phyloP scores from a whole-genome alignment of 495 filamentous ascomycete species.

The Penicillium coffeae region DNA sequence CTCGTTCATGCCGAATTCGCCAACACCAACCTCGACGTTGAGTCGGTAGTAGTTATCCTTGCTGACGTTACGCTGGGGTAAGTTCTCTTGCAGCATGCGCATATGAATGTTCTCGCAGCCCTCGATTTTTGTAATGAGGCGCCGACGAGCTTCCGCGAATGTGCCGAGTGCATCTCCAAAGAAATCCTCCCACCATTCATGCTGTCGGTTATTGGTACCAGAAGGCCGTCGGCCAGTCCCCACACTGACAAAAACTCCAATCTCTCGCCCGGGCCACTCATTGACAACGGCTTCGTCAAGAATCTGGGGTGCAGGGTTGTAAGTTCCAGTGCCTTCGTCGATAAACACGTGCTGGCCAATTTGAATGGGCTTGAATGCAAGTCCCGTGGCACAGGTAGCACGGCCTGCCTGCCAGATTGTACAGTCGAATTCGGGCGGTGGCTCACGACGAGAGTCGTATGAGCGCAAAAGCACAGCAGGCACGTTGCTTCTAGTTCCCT shows the following conservation, averaged over 20 bases:
- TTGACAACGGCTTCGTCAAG: slow-evolving; percentile 88
- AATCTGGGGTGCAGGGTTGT: slow-evolving; percentile 81
- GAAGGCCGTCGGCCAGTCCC: slow-evolving; percentile 87
- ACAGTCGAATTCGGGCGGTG: slow-evolving; percentile 82
- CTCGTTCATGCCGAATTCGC: slow-evolving; percentile 98
- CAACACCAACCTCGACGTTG: slow-evolving; percentile 95
- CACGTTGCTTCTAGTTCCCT: slow-evolving; percentile 64
- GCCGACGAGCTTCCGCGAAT: slow-evolving; percentile 82
- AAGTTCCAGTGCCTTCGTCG: slow-evolving; percentile 87
- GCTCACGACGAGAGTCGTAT: slow-evolving; percentile 90
- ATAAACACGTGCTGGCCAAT: slow-evolving; percentile 91
- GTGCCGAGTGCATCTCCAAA: slow-evolving; percentile 67
- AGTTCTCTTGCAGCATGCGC: slow-evolving; percentile 70
- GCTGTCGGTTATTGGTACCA: slow-evolving; percentile 60
- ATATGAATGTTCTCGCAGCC: slow-evolving; percentile 90
- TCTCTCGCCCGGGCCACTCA: slow-evolving; percentile 89
- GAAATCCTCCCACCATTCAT: slow-evolving; percentile 91
- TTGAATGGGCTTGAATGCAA: slow-evolving; percentile 94
- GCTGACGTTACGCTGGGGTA: slow-evolving; percentile 73
- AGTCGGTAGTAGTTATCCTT: slow-evolving; percentile 94
- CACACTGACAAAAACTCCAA: slow-evolving; percentile 85
- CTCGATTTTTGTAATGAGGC: slow-evolving; percentile 85
- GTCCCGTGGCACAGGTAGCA: slow-evolving; percentile 85
- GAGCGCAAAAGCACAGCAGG: slow-evolving; percentile 75
- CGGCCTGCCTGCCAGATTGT: slow-evolving; percentile 95